Evolutionary conservation across 495 filamentous ascomycete genomes (phyloP).

Genomic region (Neurospora terricola): DNA sequence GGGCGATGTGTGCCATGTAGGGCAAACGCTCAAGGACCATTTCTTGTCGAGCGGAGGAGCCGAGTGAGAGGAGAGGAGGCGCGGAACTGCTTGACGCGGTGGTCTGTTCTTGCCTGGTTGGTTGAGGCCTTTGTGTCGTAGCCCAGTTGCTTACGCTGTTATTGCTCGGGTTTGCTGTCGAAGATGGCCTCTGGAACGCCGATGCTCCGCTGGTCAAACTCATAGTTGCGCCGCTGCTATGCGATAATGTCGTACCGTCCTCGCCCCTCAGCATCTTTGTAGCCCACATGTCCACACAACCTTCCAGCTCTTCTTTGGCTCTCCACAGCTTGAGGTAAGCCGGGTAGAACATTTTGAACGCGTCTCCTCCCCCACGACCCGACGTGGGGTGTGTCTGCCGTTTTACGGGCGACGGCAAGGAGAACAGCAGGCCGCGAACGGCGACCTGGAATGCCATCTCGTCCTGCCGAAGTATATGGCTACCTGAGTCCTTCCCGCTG

Average conservation of each 20-base stretch:
- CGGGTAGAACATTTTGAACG: slow-evolving; percentile 83
- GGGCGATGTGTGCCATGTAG: slow-evolving; percentile 62
- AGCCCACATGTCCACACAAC: slow-evolving; percentile 57
- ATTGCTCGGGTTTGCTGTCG: slow-evolving; percentile 11
- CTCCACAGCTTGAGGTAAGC: slow-evolving; percentile 67
- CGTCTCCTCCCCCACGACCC: slow-evolving; percentile 40
- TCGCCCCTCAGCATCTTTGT: slow-evolving; percentile 43
- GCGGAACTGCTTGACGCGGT: slow-evolving; percentile 7
- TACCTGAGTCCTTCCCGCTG: slow-evolving; percentile 40
- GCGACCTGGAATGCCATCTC: slow-evolving; percentile 87
- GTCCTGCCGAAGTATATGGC: slow-evolving; percentile 74
- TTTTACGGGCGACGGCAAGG: slow-evolving; percentile 75
- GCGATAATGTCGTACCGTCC: slow-evolving; percentile 13
- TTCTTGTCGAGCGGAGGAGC: slow-evolving; percentile 57
- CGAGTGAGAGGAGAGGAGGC: slow-evolving; percentile 37
- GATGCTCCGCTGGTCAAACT: slow-evolving; percentile 28
- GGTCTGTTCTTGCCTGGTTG: not conserved
- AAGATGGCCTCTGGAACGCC: slow-evolving; percentile 29
- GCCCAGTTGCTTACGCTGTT: slow-evolving; percentile 23
- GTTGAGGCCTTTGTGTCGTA: slow-evolving; percentile 7
- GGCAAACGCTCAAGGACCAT: slow-evolving; percentile 76
- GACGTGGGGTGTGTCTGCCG: slow-evolving; percentile 38
- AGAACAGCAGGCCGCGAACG: slow-evolving; percentile 71
- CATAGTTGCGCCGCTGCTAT: slow-evolving; percentile 3
- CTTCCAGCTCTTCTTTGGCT: slow-evolving; percentile 66